Conservation (phyloP, 2,329 filamentous ascomycete genomes). For the Fusarium cyanostomum region DNA sequence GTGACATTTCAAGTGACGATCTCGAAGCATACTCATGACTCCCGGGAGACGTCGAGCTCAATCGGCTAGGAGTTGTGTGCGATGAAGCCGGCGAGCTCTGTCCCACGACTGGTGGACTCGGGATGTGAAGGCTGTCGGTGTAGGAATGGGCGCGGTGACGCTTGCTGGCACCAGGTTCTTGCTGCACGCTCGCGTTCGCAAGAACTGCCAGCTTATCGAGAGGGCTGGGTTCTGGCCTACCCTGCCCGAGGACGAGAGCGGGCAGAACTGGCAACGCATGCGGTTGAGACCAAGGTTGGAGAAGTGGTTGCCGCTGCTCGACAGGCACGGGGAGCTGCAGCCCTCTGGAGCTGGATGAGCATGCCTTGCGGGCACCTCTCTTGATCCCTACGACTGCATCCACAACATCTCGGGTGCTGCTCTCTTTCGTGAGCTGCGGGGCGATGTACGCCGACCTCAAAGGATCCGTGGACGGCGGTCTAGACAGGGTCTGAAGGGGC, state of each 20-base stretch:
- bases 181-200: slow-evolving; percentile 49
- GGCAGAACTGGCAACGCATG: slow-evolving; percentile 31
- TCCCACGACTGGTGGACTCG: slow-evolving; percentile 32
- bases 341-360: slow-evolving; percentile 2
- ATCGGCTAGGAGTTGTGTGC: slow-evolving; percentile 34
- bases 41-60: slow-evolving; percentile 38
- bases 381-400: slow-evolving; percentile 43
- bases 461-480: slow-evolving; percentile 31
- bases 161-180: slow-evolving; percentile 39
- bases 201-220: slow-evolving; percentile 52
- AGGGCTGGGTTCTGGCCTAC: slow-evolving; percentile 32
- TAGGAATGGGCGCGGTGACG: slow-evolving; percentile 32
- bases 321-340: slow-evolving; percentile 21
- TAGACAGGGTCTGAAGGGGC: slow-evolving; percentile 34
- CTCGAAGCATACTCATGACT: slow-evolving; percentile 34
- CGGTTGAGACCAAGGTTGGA: slow-evolving; percentile 36
- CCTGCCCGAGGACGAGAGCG: slow-evolving; percentile 40
- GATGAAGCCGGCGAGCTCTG: slow-evolving; percentile 38
- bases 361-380: slow-evolving; percentile 30
- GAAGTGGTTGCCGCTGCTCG: slow-evolving; percentile 34
- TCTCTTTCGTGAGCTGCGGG: slow-evolving; percentile 29
- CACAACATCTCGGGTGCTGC: slow-evolving; percentile 40
- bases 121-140: slow-evolving; percentile 38
- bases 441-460: slow-evolving; percentile 18
- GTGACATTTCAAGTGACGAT: slow-evolving; percentile 18